Evolutionary conservation across 2,329 filamentous ascomycete genomes (phyloP), one percentile per base, ranked within the genome.

Genomic region (Westerdykella aurantiaca): DNA sequence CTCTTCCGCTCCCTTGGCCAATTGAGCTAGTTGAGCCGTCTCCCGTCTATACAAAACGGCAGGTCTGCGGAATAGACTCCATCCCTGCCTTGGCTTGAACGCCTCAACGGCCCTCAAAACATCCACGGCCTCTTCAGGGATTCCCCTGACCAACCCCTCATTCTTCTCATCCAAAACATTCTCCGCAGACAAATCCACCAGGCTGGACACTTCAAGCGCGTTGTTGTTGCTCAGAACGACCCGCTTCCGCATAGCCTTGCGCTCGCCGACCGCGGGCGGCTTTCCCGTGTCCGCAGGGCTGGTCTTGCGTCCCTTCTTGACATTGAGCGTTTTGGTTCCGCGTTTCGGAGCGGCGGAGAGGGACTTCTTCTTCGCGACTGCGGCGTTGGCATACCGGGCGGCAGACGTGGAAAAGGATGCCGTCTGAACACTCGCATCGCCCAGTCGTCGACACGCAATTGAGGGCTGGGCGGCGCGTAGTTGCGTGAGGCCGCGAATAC

Each of bases 191-290:
- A 95, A 61, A 39, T 83, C 77, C 47, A 76, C 70, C 54, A 95
- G 74, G 10, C 81, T 85, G 18, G 74, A 63, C 6, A 97, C 85
- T 47, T 84, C 80, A 31, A 96, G 73, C 39, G 93, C 93, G 70
- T 95, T 97, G 68, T 87, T 86, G 72, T 97, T 98, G 74, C 85
- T 91, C 48, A 98, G 81, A 47, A 94, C 82, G 59, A 98, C 87
- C 55, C 87, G 82, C 74, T 94, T 95, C 53, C 89, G 83, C 63
- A 87, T 75, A 22, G 87, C 86, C 71, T 89, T 95, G 53, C 90
- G 82, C 75, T 96, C 90, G 53, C 90, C 91, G 3, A 81, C 76
- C 11, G 73, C 73, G 16, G 86, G 85, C 13, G 81, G 75, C 67
- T 69, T 67, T 21, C 66, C 67, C 12, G 64, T 61, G n/a, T 71